A percentile compares a stretch with the other conserved stretches of the same genome.
phyloP scores from a whole-genome alignment of 805 yeast species.

The Schizosaccharomyces lindneri region DNA sequence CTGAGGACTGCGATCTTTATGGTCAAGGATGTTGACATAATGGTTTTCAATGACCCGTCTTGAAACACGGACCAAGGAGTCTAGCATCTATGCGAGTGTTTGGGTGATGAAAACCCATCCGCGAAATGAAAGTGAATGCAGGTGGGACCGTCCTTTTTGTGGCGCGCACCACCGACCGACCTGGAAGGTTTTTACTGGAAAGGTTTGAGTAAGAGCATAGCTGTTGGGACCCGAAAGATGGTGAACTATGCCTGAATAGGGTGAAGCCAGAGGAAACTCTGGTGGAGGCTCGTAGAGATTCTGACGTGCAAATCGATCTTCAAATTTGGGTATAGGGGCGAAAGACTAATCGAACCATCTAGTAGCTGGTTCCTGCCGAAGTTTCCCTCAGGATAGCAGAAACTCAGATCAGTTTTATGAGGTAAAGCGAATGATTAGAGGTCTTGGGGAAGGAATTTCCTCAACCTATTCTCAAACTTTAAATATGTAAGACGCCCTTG shows the following conservation, averaged over 20 bases:
- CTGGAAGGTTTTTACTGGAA: conserved; percentile 17
- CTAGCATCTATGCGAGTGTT: conserved; percentile 21
- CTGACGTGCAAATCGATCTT: conserved; percentile 23
- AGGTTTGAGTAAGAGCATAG: conserved; percentile 22
- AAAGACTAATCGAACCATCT: conserved; percentile 22
- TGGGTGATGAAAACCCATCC: conserved; percentile 19
- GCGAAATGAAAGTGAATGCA: conserved; percentile 20
- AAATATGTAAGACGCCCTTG: conserved; percentile 21
- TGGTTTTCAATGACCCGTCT: conserved; percentile 17
- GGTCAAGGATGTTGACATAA: conserved; percentile 17
- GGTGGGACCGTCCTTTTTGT: conserved; percentile 13
- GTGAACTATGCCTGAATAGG: conserved; percentile 23
- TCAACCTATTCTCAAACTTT: conserved; percentile 21
- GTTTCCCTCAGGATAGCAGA: conserved; percentile 21
- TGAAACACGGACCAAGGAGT: conserved; percentile 22
- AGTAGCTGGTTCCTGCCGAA: conserved; percentile 22
- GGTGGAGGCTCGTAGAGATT: conserved; percentile 24
- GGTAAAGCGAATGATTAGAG: conserved; percentile 21
- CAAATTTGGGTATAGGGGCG: conserved; percentile 23
- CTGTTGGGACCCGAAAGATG: conserved; percentile 24
- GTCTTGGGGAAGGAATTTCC: conserved; percentile 19
- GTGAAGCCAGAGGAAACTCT: conserved; percentile 23
- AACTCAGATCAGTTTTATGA: conserved; percentile 21
- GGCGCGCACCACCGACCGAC: conserved; percentile 19
- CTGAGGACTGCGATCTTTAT: conserved; percentile 16